Percentiles rank a stretch among this genome's conserved stretches.
Evolutionary conservation across 1,139 yeast species (phyloP).

Genomic region (Saccharomyces hybrid): DNA sequence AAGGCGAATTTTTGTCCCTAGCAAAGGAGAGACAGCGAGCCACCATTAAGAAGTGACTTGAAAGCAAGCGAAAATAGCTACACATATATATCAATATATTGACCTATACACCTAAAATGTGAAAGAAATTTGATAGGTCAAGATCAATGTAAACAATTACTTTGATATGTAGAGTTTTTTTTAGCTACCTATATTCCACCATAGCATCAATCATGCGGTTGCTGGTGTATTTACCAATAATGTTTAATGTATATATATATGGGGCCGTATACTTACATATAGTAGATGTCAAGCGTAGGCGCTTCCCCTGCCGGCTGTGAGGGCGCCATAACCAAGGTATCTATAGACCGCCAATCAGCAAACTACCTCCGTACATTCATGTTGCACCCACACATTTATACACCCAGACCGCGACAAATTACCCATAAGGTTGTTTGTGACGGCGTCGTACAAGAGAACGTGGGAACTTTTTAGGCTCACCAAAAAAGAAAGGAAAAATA

Average conservation of each 20-base stretch:
- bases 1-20: no score
- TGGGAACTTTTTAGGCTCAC: neutral
- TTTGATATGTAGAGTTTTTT: no score
- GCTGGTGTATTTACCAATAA: no score
- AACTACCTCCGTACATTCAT: neutral
- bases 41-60: neutral
- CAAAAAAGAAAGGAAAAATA: neutral
- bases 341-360: neutral
- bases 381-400: neutral
- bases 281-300: neutral
- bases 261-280: no score
- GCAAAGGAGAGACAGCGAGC: neutral
- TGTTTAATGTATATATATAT: no score
- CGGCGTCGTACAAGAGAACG: neutral
- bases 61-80: neutral
- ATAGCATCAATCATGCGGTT: no score
- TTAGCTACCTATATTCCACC: no score
- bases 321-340: neutral
- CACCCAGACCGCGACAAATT: neutral
- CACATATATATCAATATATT: no score
- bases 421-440: neutral
- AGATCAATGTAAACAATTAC: neutral
- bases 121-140: neutral
- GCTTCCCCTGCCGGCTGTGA: neutral
- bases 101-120: no score